phyloP scores from a whole-genome alignment of 768 basidiomycete species.

The Podaxis sp. region DNA sequence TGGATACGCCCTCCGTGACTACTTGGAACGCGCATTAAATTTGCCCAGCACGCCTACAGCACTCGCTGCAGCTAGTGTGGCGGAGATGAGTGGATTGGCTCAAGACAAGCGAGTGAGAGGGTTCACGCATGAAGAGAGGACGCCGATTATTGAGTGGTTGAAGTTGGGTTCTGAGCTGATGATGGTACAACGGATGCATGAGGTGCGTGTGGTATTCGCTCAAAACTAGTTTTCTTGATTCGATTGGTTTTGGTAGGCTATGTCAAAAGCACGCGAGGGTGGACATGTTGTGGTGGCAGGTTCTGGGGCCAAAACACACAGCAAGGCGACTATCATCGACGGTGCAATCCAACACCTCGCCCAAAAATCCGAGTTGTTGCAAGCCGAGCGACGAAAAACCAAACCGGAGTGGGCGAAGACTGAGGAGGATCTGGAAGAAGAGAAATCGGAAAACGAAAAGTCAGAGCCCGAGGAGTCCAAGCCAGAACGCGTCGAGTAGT shows the following conservation, averaged over 20 bases:
- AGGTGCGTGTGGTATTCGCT: conserved; percentile 19
- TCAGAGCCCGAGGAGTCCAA: background rate
- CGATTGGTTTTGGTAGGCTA: conserved; percentile 9
- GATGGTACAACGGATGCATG: conserved; percentile 23
- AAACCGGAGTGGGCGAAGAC: conserved; percentile 19
- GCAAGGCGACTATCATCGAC: background rate
- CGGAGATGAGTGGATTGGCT: conserved; percentile 16
- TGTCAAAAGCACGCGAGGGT: conserved; percentile 13
- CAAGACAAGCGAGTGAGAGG: conserved; percentile 43
- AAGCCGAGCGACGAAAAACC: conserved; percentile 13
- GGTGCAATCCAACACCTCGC: conserved; percentile 17
- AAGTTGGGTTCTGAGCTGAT: conserved; percentile 30
- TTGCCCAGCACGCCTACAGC: conserved; percentile 21
- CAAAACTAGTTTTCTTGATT: background rate
- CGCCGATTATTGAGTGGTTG: conserved; percentile 36
- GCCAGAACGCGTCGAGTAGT: background rate
- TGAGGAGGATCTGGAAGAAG: background rate
- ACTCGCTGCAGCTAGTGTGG: conserved; percentile 20
- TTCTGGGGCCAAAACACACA: background rate
- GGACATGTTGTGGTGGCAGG: conserved; percentile 11
- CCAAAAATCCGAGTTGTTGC: conserved; percentile 17
- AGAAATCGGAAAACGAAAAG: background rate
- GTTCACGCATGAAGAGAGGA: conserved; percentile 36
- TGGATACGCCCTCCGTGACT: conserved; percentile 16
- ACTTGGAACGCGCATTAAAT: conserved; percentile 20